Evolutionary conservation across 495 filamentous ascomycete genomes (phyloP), one percentile per base, ranked within the genome.

Genomic region (Penicillium daleae): DNA sequence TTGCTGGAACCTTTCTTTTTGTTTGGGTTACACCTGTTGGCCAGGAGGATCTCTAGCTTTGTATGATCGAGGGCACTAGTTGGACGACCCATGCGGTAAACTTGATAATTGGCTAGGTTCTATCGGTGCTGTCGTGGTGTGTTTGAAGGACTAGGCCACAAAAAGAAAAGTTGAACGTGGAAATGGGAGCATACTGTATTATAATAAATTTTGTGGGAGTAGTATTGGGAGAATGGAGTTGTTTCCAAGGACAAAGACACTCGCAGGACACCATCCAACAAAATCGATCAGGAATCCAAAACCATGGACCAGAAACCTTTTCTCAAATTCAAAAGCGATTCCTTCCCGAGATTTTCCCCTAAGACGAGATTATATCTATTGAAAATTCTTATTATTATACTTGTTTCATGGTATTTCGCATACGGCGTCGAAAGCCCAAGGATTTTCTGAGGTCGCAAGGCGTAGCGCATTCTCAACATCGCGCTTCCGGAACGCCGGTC

Each of bases 401-500:
- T 29, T 7, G 48, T 1, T 29, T 51, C 24, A 51, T 17, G 22
- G 12, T 51, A 56, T 27, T 56, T 55, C 19, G 22, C 33, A 44
- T 29, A 29, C 26, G 26, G 10, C 48, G 10, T 22, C 29, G 17
- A 57, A 57, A 13, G 26, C 17, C 72, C 72, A 73, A 17, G 64
- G 56, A 52, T 61, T 37, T 63, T 53, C 56, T 24, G 65, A 54
- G 26, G 65, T 73, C 33, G 73, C 68, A 44, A 65, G 35, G 5
- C 58, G 61, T 42, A 75, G 53, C 0, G 68, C 71, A n/a, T 65
- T 64, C 57, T 75, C 73, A 56, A 75, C 65, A 65, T 63, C 63
- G 22, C 56, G 62, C 39, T 63, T 61, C 57, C 65, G 66, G 49
- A 75, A 75, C 39, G 56, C 61, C 32, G 73, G 73, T 10, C 73